Percentiles rank a stretch among this genome's conserved stretches.
Conservation (phyloP, 345 rosid species). For the Populus ilicifolia region DNA sequence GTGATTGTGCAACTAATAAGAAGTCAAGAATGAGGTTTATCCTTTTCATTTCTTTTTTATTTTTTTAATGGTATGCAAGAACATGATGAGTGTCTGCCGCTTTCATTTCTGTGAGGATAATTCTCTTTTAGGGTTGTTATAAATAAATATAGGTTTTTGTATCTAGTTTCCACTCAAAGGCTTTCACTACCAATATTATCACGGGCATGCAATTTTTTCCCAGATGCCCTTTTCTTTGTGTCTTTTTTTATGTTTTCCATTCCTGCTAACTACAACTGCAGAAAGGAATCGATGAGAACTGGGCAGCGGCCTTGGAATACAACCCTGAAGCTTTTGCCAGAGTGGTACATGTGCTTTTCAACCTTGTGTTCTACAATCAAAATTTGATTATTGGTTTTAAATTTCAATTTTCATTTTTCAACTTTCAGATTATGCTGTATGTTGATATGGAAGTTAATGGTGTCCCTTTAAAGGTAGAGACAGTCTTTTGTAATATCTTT, state of each 20-base stretch:
- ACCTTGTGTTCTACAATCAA: conserved; percentile 3
- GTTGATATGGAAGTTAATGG: conserved; percentile 99
- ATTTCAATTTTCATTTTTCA: conserved; percentile 16
- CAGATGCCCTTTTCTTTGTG: not conserved
- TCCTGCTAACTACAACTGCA: conserved; percentile 31
- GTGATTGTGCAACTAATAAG: not conserved
- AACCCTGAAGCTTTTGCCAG: conserved; percentile 98
- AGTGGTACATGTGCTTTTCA: conserved; percentile 65
- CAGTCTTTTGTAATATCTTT: not conserved
- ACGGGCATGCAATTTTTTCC: not conserved
- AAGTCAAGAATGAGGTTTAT: not conserved
- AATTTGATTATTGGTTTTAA: conserved; percentile 1
- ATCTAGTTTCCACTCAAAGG: not conserved
- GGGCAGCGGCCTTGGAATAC: conserved; percentile 98
- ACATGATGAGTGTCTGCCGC: not conserved
- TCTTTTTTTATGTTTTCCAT: conserved; percentile 2
- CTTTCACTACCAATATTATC: not conserved
- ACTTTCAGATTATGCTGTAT: conserved; percentile 78
- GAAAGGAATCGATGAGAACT: conserved; percentile 99
- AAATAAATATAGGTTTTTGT: not conserved
- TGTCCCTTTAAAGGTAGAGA: conserved; percentile 77
- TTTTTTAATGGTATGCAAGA: not conserved
- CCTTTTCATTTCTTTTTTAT: not conserved
- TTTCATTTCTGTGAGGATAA: not conserved
- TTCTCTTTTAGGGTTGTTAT: not conserved